phyloP scores from a whole-genome alignment of 352 stramenopile species.

The Globisporangium lucens region DNA sequence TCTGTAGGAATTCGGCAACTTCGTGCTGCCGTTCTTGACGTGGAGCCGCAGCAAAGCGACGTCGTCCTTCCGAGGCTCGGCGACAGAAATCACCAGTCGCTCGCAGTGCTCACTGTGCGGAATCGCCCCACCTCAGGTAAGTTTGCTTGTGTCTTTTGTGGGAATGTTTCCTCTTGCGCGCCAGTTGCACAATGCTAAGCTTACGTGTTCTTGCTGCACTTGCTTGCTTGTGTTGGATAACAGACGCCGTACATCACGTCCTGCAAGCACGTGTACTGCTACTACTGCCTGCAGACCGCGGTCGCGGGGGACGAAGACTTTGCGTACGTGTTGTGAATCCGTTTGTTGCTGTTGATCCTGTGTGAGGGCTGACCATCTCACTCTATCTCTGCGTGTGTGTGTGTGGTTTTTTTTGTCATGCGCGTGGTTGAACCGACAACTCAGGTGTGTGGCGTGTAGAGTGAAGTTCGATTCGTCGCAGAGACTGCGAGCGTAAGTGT shows the following conservation, averaged over 20 bases:
- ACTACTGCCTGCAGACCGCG: slow-evolving; percentile 81
- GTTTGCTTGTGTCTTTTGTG: not conserved
- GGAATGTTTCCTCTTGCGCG: not conserved
- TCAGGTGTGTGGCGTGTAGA: slow-evolving; percentile 59
- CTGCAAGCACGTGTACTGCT: slow-evolving; percentile 85
- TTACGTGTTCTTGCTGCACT: not conserved
- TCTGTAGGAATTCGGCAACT: slow-evolving; percentile 75
- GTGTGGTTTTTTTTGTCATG: not conserved
- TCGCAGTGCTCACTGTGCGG: slow-evolving; percentile 65
- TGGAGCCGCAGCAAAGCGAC: slow-evolving; percentile 44
- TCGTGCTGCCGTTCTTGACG: slow-evolving; percentile 67
- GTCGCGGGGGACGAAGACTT: slow-evolving; percentile 72
- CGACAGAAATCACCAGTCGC: slow-evolving; percentile 2
- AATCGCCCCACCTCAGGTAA: slow-evolving; percentile 49
- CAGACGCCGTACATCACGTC: slow-evolving; percentile 87
- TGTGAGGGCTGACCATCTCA: no score
- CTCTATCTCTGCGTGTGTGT: not conserved
- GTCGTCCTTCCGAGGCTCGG: slow-evolving; percentile 13
- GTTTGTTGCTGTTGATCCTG: not conserved
- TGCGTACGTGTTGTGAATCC: slow-evolving; percentile 34
- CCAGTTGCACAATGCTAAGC: not conserved
- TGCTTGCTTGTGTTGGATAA: not conserved
- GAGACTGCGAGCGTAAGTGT: slow-evolving; percentile 36
- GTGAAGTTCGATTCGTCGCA: slow-evolving; percentile 67
- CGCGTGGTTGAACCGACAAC: not conserved